Base-by-base conservation (phyloP, 108 stramenopile species). In the Cyclostephanos invisitatus region DNA sequence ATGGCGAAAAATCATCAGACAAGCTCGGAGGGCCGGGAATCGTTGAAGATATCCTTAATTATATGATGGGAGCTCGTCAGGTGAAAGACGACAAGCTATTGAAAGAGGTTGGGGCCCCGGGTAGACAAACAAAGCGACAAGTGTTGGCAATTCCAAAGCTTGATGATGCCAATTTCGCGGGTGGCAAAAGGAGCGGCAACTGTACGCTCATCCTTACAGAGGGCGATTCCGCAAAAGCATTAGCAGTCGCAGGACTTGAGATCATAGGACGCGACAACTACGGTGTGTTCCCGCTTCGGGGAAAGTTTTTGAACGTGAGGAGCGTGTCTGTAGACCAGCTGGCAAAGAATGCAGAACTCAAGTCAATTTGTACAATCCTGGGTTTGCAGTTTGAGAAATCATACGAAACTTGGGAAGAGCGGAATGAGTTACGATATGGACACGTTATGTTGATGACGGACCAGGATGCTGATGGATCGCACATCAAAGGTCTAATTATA, bases 281-380 rank as follows among this genome's bases (percentile, higher is more conserved):
- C 81, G 99, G 99, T 7, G 98, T 99, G 5, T 99, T 98, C 81
- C 99, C 99, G 0, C 85, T 99, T 2, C 89, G 96, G n/a, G 99
- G 99, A 17, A 99, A 98, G 81, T 94, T 96, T 56, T 80, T 99
- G 59, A 99, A 99, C 77, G 99, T 99, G 11, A 87, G 99, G 8
- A 89, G 97, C 67, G 97, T 96, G 8, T 68, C 94, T 20, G 70
- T 88, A 25, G 66, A 78, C 11, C 91, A 97, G 73, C 70, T 99
- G 46, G 70, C 89, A 47, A 97, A 94, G 53, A 99, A 99, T 85
- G 95, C 86, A 24, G 99, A 99, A 70, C 90, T 98, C 28, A 95
- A 92, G 67, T 85, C 83, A 22, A 46, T 98, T 60, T 80, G 85
- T 54, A 55, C 83, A 0, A 96, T 96, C 62, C 58, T 98, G 28